Evolutionary conservation across 805 yeast species (phyloP), one percentile per base, ranked within the genome.

Genomic region (Pichia thaimueangensis): DNA sequence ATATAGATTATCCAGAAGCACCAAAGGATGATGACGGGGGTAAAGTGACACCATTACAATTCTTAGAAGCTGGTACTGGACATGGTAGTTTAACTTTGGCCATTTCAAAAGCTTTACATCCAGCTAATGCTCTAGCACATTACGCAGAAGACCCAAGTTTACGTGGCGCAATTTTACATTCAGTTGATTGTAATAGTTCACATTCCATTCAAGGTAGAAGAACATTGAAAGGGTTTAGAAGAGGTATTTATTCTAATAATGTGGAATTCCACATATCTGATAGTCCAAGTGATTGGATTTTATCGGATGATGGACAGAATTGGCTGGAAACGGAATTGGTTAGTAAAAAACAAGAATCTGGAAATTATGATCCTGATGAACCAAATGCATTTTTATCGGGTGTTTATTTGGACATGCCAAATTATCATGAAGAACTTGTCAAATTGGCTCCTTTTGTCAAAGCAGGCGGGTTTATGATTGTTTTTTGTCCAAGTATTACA

Each of bases 51-150:
- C 71, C 72, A 1, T 41, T 60, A 10, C 74, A 72, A 39, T 66
- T 64, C 43, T 53, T 73, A 16, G 79, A 73, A 48, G 76, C 76
- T 1, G 79, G 79, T 4, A 74, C 78, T 2, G 79, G 79, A 1
- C 78, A 73, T 55, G 79, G 79, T 0, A 71, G 78, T 3, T 50
- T 73, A 37, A 60, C 74, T 4, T 40, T 73, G 33, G 70, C 72
- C 8, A 67, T 73, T 13, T 62, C 69, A 20, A 63, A 59, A 21
- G 58, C 57, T 13, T 50, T 73, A 1, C 78, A 73, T 48, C 58
- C 71, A 20, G 72, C 71, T 1, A 73, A 73, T 48, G 64, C 67
- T 15, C 64, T 48, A 41, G 58, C 60, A 10, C 38, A 40, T 30
- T 35, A 36, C 22, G 32, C 40, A 15, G 24, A 29, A 21, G 42